Base-by-base conservation (phyloP, 2,329 filamentous ascomycete species). In the Fusarium tanahbumbuense region DNA sequence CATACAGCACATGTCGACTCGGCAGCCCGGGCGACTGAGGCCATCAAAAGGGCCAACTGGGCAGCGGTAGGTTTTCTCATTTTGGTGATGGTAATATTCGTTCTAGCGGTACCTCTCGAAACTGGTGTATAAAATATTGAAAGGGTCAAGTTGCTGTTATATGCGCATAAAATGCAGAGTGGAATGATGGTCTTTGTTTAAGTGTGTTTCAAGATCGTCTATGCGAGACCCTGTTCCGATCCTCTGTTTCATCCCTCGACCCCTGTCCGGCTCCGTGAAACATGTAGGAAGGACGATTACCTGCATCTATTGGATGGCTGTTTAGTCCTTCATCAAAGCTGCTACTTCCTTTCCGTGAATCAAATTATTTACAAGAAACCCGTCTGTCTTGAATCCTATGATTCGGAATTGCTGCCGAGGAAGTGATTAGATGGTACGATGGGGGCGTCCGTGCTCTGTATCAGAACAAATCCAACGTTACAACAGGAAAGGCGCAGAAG, bases 1-100 rank as follows among this genome's bases (percentile, higher is more conserved):
- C 64, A 15, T 72, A 73, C 71, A 2, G 71, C 71, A 12, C 71
- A 73, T 20, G 60, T 64, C 3, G 71, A 48, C 3, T 68, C 56
- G 2, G 60, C 49, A 7, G 67, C 67, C 0, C 16, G 46, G 5
- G 42, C 60, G 34, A 58, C 40, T 4, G 67, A 61, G 11, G 60
- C 66, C 56, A 70, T 46, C n/a, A 55, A 48, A 32, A 73, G 47
- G 9, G 40, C 55, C 18, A 72, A 15, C 12, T 67, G 60, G 23
- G 58, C 23, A 5, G 46, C 50, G 7, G 57, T 60, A 1, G 56
- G 64, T 18, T 34, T 57, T 71, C 59, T 73, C 71, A 73, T 73
- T 9, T 12, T 59, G 37, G 37, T 13, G 12, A 2, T 11, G 3
- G 11, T 6, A 15, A 42, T 3, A 25, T 1, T 34, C 13, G 20